phyloP scores from a whole-genome alignment of 2,329 filamentous ascomycete species.

The Clarireedia homoeocarpa region DNA sequence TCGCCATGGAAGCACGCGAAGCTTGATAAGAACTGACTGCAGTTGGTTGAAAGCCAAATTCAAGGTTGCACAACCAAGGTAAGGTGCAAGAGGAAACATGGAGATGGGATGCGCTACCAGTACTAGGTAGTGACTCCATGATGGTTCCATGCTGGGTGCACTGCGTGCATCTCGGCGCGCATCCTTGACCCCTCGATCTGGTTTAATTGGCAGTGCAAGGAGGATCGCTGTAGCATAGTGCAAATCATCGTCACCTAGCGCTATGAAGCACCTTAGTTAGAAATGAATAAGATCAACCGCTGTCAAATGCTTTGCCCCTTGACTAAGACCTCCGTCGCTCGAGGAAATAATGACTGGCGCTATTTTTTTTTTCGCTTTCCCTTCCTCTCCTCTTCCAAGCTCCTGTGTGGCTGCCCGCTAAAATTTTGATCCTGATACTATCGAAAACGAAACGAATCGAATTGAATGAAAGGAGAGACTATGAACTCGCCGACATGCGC shows the following conservation, averaged over 20 bases:
- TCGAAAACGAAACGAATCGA: neutral
- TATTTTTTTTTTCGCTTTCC: neutral
- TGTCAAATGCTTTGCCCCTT: neutral
- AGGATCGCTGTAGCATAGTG: neutral
- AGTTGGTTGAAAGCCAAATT: too few relatives aligned
- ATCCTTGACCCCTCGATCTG: neutral
- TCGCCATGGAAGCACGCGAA: too few relatives aligned
- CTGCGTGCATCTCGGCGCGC: neutral
- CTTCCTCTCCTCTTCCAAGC: neutral
- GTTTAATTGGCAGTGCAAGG: neutral
- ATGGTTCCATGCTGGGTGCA: neutral
- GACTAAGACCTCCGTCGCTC: neutral
- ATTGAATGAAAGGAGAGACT: neutral
- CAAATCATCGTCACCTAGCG: constrained; percentile 11
- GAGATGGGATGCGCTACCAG: too few relatives aligned
- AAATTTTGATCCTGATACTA: constrained; percentile 1
- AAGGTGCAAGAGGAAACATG: too few relatives aligned
- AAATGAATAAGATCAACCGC: constrained; percentile 6
- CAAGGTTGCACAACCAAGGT: too few relatives aligned
- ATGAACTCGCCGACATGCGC: constrained; percentile 7
- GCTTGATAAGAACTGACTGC: too few relatives aligned
- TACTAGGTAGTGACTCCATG: neutral
- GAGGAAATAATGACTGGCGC: neutral
- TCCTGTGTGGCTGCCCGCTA: constrained; percentile 10
- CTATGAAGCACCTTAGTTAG: neutral